Percentiles rank a stretch among this genome's conserved stretches.
Conservation (phyloP, 2,329 filamentous ascomycete species). For the Chrysoporthe deuterocubensis region DNA sequence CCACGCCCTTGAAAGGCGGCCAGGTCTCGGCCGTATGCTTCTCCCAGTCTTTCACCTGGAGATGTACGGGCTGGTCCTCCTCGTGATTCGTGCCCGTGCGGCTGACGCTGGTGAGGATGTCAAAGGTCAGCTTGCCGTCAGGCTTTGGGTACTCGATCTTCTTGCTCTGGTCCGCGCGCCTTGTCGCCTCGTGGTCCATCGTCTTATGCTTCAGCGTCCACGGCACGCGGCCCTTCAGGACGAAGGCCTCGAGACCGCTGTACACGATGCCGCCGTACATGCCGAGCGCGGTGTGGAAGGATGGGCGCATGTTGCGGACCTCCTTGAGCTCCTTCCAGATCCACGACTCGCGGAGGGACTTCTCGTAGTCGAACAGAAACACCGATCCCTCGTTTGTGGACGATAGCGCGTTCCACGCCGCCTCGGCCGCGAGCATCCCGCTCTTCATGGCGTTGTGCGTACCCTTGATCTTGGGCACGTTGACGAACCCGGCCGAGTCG, state of each 20-base stretch:
- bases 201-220: slow-evolving; percentile 91
- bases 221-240: slow-evolving; percentile 82
- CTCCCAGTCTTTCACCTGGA: slow-evolving; percentile 96
- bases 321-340: slow-evolving; percentile 96
- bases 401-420: slow-evolving; percentile 76
- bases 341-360: slow-evolving; percentile 78
- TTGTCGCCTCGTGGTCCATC: slow-evolving; percentile 78
- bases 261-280: slow-evolving; percentile 90
- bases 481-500: slow-evolving; percentile 94
- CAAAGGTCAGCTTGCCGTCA: slow-evolving; percentile 92
- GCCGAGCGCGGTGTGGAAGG: slow-evolving; percentile 86
- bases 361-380: slow-evolving; percentile 94
- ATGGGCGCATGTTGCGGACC: slow-evolving; percentile 96
- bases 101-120: slow-evolving; percentile 93
- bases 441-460: slow-evolving; percentile 98
- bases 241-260: slow-evolving; percentile 87
- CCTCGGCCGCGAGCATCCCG: slow-evolving; percentile 94
- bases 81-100: slow-evolving; percentile 98
- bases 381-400: slow-evolving; percentile 67
- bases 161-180: slow-evolving; percentile 74
- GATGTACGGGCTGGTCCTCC: slow-evolving; percentile 95
- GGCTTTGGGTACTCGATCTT: slow-evolving; percentile 98
- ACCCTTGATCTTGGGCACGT: slow-evolving; percentile 97
- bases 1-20: slow-evolving; percentile 86
- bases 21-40: slow-evolving; percentile 82